Base-by-base conservation (phyloP, 192 early-diverging fungal genomes). In the Rhizophagus clarus region DNA sequence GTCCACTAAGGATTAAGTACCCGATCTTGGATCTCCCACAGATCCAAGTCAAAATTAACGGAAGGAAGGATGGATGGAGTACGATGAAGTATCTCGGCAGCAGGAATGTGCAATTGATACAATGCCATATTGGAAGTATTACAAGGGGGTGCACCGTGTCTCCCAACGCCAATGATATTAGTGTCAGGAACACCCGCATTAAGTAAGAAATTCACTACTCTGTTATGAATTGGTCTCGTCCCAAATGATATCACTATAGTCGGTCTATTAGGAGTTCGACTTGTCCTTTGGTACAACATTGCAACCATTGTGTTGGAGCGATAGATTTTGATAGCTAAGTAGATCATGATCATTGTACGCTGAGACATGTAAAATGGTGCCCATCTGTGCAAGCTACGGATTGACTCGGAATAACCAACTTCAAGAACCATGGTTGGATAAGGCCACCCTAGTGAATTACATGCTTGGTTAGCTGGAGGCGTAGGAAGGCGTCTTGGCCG, bases 361-460 rank as follows among this genome's bases (percentile, higher is more conserved):
- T 47, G 49, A 61, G 73, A 74, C 56, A 74, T 60, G 24, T 74
- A 74, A 74, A 47, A 47, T 61, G 29, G n/a, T 24, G 73, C 56
- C 10, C 56, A 49, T 28, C 51, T 22, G 60, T 74, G 73, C 26
- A 74, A 74, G 29, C 73, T 74, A 74, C 49, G 73, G 9, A 74
- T 45, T 60, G 51, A 32, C 49, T 74, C 73, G 24, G 22, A 28
- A 24, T 74, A 60, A 24, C 73, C 73, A 74, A 74, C 49, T 74
- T 74, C 73, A 60, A 74, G 49, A 74, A 74, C 56, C 51, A 74
- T 11, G 1, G 73, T 74, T 74, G 73, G 73, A 26, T 56, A 60
- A 24, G 22, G 49, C n/a, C 24, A 60, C 47, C 73, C 73, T 28
- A 26, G 20, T 60, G 51, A 74, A 49, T 60, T 74, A 74, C 26